Evolutionary conservation across 2,329 filamentous ascomycete species (phyloP).

Genomic region (Aspergillus felis): DNA sequence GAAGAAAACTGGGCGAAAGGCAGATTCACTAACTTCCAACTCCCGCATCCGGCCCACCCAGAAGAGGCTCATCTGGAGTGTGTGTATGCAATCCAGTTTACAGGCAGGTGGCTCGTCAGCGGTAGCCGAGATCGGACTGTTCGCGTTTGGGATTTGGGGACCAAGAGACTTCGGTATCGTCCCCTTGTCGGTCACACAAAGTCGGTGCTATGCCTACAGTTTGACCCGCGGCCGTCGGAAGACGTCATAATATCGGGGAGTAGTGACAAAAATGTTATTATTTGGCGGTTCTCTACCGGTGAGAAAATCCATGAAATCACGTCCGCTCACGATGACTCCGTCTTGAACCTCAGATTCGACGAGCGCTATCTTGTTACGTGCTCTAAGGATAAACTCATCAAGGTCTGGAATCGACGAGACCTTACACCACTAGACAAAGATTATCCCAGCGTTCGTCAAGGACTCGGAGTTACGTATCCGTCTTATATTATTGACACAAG

Average conservation of each 20-base stretch:
- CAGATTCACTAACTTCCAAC: slow-evolving; percentile 78
- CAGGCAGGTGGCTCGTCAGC: slow-evolving; percentile 80
- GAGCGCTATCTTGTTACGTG: slow-evolving; percentile 89
- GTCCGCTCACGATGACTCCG: slow-evolving; percentile 80
- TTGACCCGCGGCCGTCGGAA: slow-evolving; percentile 80
- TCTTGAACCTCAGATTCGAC: slow-evolving; percentile 90
- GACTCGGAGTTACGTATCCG: slow-evolving; percentile 46
- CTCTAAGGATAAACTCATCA: slow-evolving; percentile 95
- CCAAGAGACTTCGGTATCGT: slow-evolving; percentile 68
- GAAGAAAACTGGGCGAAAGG: slow-evolving; percentile 91
- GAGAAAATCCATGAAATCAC: slow-evolving; percentile 71
- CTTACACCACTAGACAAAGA: slow-evolving; percentile 50
- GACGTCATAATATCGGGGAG: slow-evolving; percentile 94
- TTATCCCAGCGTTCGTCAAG: slow-evolving; percentile 42
- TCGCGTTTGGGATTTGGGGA: slow-evolving; percentile 85
- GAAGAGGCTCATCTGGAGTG: slow-evolving; percentile 87
- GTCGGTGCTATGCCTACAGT: slow-evolving; percentile 91
- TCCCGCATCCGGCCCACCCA: slow-evolving; percentile 76
- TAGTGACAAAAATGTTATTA: slow-evolving; percentile 83
- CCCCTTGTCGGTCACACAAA: slow-evolving; percentile 74
- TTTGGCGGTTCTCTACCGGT: slow-evolving; percentile 93
- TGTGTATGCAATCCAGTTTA: slow-evolving; percentile 92
- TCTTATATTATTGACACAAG: slow-evolving; percentile 53
- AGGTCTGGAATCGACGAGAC: slow-evolving; percentile 81
- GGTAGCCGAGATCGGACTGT: slow-evolving; percentile 86